These are phyloP conservation scores for Hypoxylon sp. DNA, from an alignment of 2,329 filamentous ascomycete genomes.

Conservation along the genomic window DNA sequence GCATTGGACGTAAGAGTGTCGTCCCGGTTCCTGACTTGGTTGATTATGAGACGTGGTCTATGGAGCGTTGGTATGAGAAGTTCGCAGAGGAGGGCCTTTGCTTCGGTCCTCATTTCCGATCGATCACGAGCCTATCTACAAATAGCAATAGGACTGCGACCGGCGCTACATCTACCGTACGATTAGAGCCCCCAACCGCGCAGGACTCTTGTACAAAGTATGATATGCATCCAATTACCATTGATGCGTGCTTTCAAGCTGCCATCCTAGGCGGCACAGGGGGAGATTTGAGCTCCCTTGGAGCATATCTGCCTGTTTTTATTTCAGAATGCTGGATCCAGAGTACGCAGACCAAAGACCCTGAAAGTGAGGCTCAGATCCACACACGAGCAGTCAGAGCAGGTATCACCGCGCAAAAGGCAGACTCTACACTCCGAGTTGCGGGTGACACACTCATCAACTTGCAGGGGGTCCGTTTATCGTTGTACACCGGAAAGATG, in stretches of 20 bases:
- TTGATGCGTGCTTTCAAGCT: constrained; percentile 44
- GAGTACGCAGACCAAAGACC: neutral
- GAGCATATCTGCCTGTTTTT: constrained; percentile 36
- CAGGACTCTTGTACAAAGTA: constrained; percentile 8
- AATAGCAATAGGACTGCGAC: neutral
- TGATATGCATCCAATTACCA: constrained; percentile 39
- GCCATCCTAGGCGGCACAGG: constrained; percentile 23
- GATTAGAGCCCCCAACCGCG: neutral
- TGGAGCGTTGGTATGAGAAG: constrained; percentile 45
- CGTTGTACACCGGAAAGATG: constrained; percentile 22
- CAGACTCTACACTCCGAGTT: constrained; percentile 23
- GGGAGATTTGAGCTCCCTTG: constrained; percentile 15
- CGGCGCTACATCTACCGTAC: constrained; percentile 3
- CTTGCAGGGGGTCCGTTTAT: constrained; percentile 5
- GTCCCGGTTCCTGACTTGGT: constrained; percentile 6
- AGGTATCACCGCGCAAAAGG: constrained; percentile 20
- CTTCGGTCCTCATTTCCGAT: constrained; percentile 23
- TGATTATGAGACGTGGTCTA: constrained; percentile 2
- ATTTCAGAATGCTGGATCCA: constrained; percentile 34
- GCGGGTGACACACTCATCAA: neutral
- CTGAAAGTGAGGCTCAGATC: constrained; percentile 10
- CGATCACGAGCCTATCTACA: constrained; percentile 1
- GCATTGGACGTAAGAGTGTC: neutral
- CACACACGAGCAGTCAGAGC: constrained; percentile 22
- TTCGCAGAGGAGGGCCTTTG: constrained; percentile 36